Evolutionary conservation across 352 stramenopile species (phyloP).

Genomic region (Halophytophthora polymorphica): DNA sequence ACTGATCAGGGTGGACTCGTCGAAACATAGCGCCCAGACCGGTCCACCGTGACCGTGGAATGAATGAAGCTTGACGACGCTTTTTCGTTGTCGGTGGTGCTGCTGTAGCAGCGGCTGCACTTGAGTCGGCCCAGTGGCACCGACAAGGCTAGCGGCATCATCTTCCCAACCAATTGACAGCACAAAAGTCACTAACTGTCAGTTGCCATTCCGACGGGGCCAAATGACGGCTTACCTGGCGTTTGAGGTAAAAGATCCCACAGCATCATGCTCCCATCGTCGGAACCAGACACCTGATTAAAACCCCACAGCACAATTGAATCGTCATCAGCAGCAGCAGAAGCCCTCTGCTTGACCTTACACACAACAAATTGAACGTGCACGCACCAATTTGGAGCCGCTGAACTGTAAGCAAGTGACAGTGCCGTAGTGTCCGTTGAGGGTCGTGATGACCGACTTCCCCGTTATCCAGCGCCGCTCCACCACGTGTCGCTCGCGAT

Average conservation of each 20-base stretch:
- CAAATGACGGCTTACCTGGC: conserved; percentile 8
- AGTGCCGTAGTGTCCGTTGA: conserved; percentile 25
- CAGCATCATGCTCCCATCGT: conserved; percentile 34
- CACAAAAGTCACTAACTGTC: too few relatives aligned
- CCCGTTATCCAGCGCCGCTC: conserved; percentile 21
- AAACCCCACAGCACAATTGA: neutral
- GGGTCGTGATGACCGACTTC: conserved; percentile 24
- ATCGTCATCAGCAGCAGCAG: neutral
- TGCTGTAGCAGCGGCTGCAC: conserved; percentile 17
- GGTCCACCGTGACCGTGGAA: conserved; percentile 30
- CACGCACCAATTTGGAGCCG: conserved; percentile 11
- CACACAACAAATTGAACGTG: neutral
- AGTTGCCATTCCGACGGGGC: too few relatives aligned
- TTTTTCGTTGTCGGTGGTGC: conserved; percentile 25
- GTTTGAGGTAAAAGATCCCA: conserved; percentile 20
- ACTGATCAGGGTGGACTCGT: conserved; percentile 17
- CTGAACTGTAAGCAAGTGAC: conserved; percentile 30
- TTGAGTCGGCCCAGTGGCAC: neutral
- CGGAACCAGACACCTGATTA: conserved; percentile 23
- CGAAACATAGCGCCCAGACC: conserved; percentile 24
- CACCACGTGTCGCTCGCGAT: conserved; percentile 23
- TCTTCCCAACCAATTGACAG: too few relatives aligned
- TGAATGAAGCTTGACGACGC: conserved; percentile 26
- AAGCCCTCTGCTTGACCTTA: too few relatives aligned
- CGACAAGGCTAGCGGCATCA: neutral